Evolutionary conservation across 225 moss, liverwort and hornwort genomes (phyloP).

Genomic region (Marchantia polymorpha): DNA sequence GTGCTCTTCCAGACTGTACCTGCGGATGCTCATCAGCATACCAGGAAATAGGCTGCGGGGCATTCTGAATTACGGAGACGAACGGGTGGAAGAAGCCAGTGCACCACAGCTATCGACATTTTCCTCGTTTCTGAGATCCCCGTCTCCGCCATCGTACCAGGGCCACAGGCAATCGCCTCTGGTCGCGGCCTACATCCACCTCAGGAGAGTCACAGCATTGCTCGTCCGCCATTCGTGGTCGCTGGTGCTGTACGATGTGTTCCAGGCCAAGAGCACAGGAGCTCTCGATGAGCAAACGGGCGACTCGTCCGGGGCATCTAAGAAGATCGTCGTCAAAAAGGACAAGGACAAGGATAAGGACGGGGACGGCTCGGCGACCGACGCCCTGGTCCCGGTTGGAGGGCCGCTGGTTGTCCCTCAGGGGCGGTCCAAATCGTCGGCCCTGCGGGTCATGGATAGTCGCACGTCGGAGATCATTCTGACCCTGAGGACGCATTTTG

Average conservation of each 20-base stretch:
- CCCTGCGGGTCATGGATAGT: slow-evolving; percentile 84
- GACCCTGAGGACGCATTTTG: slow-evolving; percentile 75
- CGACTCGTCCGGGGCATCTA: slow-evolving; percentile 10
- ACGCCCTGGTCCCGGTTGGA: slow-evolving; percentile 9
- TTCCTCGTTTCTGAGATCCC: slow-evolving; percentile 45
- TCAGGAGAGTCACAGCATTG: slow-evolving; percentile 64
- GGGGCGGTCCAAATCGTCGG: slow-evolving; percentile 21
- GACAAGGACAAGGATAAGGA: slow-evolving; percentile 17
- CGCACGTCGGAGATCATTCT: slow-evolving; percentile 62
- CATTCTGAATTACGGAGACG: slow-evolving; percentile 78
- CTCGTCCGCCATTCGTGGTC: slow-evolving; percentile 95
- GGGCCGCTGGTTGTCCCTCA: neutral
- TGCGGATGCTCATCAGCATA: slow-evolving; percentile 86
- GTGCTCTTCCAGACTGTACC: slow-evolving; percentile 57
- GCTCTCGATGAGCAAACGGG: slow-evolving; percentile 48
- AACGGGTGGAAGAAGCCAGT: slow-evolving; percentile 66
- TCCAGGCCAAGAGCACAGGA: slow-evolving; percentile 50
- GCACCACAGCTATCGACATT: slow-evolving; percentile 54
- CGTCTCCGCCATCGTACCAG: slow-evolving; percentile 38
- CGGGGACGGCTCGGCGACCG: neutral
- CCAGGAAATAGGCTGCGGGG: slow-evolving; percentile 77
- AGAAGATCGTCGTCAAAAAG: slow-evolving; percentile 30
- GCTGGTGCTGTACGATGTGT: slow-evolving; percentile 79
- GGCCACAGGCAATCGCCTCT: slow-evolving; percentile 41
- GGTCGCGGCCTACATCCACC: slow-evolving; percentile 66